Percentiles rank a stretch among this genome's conserved stretches.
phyloP scores from a whole-genome alignment of 2,329 filamentous ascomycete species.

The Fusarium sp. region DNA sequence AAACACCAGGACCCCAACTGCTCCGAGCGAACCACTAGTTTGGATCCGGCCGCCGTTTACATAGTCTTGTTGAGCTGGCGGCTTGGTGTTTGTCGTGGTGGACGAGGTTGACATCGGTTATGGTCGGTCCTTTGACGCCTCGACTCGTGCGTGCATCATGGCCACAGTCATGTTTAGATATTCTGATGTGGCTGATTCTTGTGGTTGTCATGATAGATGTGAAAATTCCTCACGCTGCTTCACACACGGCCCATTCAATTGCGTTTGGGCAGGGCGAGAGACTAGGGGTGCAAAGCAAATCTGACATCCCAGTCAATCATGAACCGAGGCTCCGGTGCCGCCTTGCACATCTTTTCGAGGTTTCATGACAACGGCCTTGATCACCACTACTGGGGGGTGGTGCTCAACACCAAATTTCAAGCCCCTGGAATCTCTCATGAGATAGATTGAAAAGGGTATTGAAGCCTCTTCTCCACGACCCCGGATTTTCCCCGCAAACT shows the following conservation, averaged over 20 bases:
- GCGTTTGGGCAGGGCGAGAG: constrained; percentile 6
- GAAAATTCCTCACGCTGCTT: not conserved
- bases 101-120: constrained; percentile 20
- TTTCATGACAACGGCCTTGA: constrained; percentile 24
- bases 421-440: constrained; percentile 21
- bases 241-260: not conserved
- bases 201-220: constrained; percentile 7
- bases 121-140: constrained; percentile 21
- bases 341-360: constrained; percentile 1
- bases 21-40: constrained; percentile 29
- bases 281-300: constrained; percentile 26
- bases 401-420: constrained; percentile 9
- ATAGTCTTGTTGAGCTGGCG: constrained; percentile 7
- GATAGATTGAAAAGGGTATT: too few relatives aligned
- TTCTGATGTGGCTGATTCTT: constrained; percentile 2
- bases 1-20: constrained; percentile 20
- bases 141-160: constrained; percentile 15
- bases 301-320: constrained; percentile 13
- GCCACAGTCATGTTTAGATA: constrained; percentile 2
- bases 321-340: constrained; percentile 19
- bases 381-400: constrained; percentile 20
- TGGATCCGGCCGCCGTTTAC: constrained; percentile 18
- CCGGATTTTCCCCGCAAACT: constrained; percentile 45
- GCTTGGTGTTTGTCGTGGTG: not conserved
- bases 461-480: constrained; percentile 32